Base-by-base conservation (phyloP, 306 rosid species). In the Medicago arabica region DNA sequence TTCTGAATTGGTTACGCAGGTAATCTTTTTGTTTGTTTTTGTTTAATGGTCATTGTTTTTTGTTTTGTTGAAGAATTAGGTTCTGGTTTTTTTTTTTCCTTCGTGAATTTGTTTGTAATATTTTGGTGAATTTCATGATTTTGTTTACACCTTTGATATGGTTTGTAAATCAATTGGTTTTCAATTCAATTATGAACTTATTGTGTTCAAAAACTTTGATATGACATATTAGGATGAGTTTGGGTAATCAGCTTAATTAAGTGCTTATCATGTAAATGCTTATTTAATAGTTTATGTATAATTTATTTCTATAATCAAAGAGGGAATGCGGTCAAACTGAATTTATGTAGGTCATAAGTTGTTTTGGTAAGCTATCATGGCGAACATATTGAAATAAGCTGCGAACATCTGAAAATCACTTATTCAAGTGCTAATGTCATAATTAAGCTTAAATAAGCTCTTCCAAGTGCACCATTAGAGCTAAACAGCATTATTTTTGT, bases 1-100 rank as follows among this genome's bases (percentile, higher is more conserved):
- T 92, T 88, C 89, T 92, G 74, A 92, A 87, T 80, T 91, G 93
- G 97, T 93, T 92, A 31, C 92, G 96, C 23, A 88, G 96, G 97
- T 92, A 34, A 40, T 50, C 25, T 72, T 57, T 18, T 68, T 69
- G 23, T 73, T 34, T 14, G 61, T 60, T 68, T 69, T 47, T 73
- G 34, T 13, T 69, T 60, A 25, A 23, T 36, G 28, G 23, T 0
- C n/a, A 57, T 57, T 57, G 0, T 55, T 9, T 9, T 55, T 18
- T 8, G 18, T 3, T 1, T 8, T 46, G 38, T 23, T 2, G 10
- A 46, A 40, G 0, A 44, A 59, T 16, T 41, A 10, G 38, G 18
- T 44, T 82, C 11, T 55, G n/a, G 53, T 71, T 4, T 21, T 2
- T 2, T 16, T 73, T 58, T 14, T 36, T 18, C n/a, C 66, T 51